These are phyloP conservation scores for Darksidea phi DNA, from an alignment of 495 filamentous ascomycete species.

Conservation along the genomic window DNA sequence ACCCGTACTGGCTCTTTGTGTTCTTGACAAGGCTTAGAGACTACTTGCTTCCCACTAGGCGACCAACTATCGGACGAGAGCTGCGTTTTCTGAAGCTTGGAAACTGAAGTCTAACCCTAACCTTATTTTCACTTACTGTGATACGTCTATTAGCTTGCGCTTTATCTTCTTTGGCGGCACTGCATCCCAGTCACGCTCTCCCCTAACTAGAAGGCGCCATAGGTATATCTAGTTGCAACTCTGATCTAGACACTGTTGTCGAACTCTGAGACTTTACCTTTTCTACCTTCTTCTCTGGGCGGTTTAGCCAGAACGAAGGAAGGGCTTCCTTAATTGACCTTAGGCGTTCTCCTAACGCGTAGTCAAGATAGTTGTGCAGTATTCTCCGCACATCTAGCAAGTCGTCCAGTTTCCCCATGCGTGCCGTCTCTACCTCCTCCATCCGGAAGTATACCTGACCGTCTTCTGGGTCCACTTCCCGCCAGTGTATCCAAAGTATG, in stretches of 20 bases:
- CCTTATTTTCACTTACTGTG: neutral
- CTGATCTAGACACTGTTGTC: conserved; percentile 3
- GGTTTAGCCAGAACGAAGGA: conserved; percentile 12
- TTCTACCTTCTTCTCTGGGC: conserved; percentile 3
- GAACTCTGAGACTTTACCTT: conserved; percentile 7
- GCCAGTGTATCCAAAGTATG: conserved; percentile 27
- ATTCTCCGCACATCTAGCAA: conserved; percentile 10
- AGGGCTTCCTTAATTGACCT: conserved; percentile 17
- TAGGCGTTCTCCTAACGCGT: conserved; percentile 9
- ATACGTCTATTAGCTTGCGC: conserved; percentile 3
- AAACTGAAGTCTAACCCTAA: neutral
- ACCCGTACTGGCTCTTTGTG: too few relatives aligned
- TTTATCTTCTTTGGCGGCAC: conserved; percentile 9
- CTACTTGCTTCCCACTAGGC: neutral
- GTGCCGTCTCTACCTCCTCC: conserved; percentile 20
- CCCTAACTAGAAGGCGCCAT: conserved; percentile 6
- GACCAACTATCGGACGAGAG: neutral
- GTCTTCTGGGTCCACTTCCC: conserved; percentile 13
- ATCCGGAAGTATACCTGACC: conserved; percentile 19
- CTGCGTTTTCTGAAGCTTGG: neutral
- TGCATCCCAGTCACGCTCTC: conserved; percentile 2
- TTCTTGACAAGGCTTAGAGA: too few relatives aligned
- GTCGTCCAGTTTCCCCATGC: conserved; percentile 9
- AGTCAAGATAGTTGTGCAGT: conserved; percentile 19
- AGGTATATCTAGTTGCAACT: conserved; percentile 1